Conservation (phyloP, 2,329 filamentous ascomycete species). For the Xylariomycetidae sp. region DNA sequence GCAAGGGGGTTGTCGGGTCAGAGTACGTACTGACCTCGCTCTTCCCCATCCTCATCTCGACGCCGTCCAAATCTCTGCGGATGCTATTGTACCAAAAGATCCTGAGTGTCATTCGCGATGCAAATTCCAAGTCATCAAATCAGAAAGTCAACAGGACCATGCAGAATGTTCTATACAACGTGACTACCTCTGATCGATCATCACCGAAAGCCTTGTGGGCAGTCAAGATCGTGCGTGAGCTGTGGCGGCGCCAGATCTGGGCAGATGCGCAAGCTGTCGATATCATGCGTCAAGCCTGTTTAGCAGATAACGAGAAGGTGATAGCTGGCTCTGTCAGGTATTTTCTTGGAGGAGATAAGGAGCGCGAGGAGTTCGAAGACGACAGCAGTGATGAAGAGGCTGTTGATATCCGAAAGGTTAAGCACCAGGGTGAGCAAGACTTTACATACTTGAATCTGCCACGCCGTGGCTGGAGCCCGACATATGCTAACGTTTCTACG, state of each 20-base stretch:
- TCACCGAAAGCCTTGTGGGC: constrained; percentile 91
- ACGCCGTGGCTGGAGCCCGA: too few species aligned
- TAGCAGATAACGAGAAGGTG: constrained; percentile 92
- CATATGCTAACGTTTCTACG: too few species aligned
- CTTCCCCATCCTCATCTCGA: constrained; percentile 92
- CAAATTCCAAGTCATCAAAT: constrained; percentile 83
- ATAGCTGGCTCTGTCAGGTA: constrained; percentile 83
- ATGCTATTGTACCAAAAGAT: constrained; percentile 81
- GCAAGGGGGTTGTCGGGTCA: constrained; percentile 91
- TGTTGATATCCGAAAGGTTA: constrained; percentile 72
- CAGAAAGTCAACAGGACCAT: constrained; percentile 91
- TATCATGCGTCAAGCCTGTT: constrained; percentile 90
- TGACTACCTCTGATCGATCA: constrained; percentile 78
- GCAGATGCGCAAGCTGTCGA: constrained; percentile 92
- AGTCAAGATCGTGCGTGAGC: constrained; percentile 87
- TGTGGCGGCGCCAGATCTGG: constrained; percentile 97
- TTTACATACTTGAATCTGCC: too few species aligned
- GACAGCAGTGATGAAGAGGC: constrained; percentile 80
- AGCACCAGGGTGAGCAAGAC: too few species aligned
- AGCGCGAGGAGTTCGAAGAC: constrained; percentile 88
- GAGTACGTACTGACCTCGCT: constrained; percentile 77
- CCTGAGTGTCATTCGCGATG: constrained; percentile 79
- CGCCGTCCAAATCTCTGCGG: constrained; percentile 84
- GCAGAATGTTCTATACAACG: constrained; percentile 88
- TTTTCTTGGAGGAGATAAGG: constrained; percentile 94